Base-by-base conservation (phyloP, 73 alveolate genomes). In the Stentor coeruleus region DNA sequence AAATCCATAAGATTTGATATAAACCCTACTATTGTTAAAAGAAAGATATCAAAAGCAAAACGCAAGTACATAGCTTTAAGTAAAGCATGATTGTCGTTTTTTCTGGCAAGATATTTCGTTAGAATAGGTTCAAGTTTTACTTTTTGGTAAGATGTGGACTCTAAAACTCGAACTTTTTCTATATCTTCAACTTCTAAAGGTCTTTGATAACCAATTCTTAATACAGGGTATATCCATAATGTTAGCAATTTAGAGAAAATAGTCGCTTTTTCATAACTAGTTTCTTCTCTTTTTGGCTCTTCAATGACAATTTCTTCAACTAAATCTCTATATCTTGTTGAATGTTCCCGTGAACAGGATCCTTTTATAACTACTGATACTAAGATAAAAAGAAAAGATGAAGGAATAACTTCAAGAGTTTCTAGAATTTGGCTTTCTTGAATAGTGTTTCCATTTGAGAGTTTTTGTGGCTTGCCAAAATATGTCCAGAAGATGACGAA, bases 21-120 rank as follows among this genome's bases (percentile, higher is more conserved):
- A 26, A 66, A 66, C n/a, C 79, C 79, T 1, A 66, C 39, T 20
- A 66, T 20, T 11, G 33, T 11, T 66, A 66, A 66, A 26, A 20
- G 49, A 1, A 66, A 20, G 37, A 66, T 66, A 28, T 66, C 79
- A 0, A 26, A 26, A 1, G 37, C n/a, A 33, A 66, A 66, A 14
- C 79, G 36, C 79, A 26, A 20, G 79, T 66, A 66, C 15, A 66
- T 11, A 26, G 79, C 79, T 66, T 66, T 66, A 20, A 66, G 41
- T 2, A 66, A 33, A 28, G 79, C 79, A 28, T 31, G n/a, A 1
- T 20, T 26, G 33, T 66, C 79, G 37, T 66, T 66, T 2, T 66
- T 66, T 20, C 37, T 66, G 14, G 36, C 11, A 15, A 66, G 39
- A 33, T 66, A 66, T 33, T 66, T 66, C 33, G n/a, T 40, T 1